These are phyloP conservation scores for Peniophora sp. DNA, from an alignment of 1,284 basidiomycete species.

Conservation along the genomic window DNA sequence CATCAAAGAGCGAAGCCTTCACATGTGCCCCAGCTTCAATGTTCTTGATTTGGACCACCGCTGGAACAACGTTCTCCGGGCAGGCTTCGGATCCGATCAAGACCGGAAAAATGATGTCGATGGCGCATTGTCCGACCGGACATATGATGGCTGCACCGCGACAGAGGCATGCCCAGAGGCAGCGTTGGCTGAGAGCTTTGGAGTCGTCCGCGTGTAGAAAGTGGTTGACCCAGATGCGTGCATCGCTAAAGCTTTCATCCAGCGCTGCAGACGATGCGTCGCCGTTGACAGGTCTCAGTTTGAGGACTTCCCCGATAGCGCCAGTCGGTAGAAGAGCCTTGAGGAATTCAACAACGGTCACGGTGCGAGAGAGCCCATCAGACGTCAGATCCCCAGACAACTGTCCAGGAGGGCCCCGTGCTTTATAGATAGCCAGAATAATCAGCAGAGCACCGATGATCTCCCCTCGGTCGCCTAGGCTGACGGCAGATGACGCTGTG, in stretches of 20 bases:
- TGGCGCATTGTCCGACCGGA: slow-evolving; percentile 9
- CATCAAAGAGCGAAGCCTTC: neutral
- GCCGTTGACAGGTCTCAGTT: neutral
- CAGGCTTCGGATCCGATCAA: slow-evolving; percentile 11
- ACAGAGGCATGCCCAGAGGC: slow-evolving; percentile 14
- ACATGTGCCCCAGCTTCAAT: slow-evolving; percentile 3
- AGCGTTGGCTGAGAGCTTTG: slow-evolving; percentile 12
- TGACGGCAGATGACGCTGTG: slow-evolving; percentile 7
- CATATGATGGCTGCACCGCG: slow-evolving; percentile 22
- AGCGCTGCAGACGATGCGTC: slow-evolving; percentile 1
- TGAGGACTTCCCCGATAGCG: neutral
- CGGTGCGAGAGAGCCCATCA: neutral
- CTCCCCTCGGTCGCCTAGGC: slow-evolving; percentile 13
- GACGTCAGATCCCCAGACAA: neutral
- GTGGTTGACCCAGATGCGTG: slow-evolving; percentile 22
- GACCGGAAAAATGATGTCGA: slow-evolving; percentile 14
- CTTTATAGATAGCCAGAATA: slow-evolving; percentile 9
- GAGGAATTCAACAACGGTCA: slow-evolving; percentile 5
- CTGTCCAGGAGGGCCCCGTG: neutral
- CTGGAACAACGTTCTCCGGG: slow-evolving; percentile 14
- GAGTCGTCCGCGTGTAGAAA: slow-evolving; percentile 19
- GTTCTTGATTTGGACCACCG: slow-evolving; percentile 21
- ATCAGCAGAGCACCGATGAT: slow-evolving; percentile 10
- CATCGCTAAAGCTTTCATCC: slow-evolving; percentile 10
- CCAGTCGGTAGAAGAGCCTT: neutral